A percentile compares a stretch with the other conserved stretches of the same genome.
Evolutionary conservation across 73 alveolate genomes (phyloP).

Genomic region (Uronychia binucleata): DNA sequence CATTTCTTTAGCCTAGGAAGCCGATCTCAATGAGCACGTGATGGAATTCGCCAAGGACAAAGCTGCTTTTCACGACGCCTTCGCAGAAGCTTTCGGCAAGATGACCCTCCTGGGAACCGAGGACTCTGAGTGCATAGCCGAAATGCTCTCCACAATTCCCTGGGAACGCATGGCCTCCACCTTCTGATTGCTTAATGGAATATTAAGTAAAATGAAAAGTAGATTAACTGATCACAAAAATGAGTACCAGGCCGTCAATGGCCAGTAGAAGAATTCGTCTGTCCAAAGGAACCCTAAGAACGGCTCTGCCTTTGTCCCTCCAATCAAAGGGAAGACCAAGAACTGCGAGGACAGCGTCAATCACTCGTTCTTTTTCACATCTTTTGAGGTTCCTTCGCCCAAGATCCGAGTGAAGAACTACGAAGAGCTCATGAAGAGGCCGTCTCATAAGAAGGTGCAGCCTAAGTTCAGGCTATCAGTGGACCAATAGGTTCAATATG

Average conservation of each 20-base stretch:
- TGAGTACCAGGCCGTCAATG: neutral
- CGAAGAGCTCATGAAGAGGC: neutral
- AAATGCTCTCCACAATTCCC: neutral
- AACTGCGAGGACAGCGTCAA: too few relatives aligned
- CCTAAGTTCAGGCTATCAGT: neutral
- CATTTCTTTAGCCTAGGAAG: neutral
- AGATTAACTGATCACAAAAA: neutral
- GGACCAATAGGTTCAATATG: neutral
- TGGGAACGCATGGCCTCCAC: neutral
- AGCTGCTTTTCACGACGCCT: slow-evolving; percentile 24
- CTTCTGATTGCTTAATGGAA: neutral
- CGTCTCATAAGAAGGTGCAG: neutral
- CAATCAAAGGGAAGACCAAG: too few relatives aligned
- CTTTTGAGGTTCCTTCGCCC: neutral
- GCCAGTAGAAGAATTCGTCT: too few relatives aligned
- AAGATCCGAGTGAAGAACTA: neutral
- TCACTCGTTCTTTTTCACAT: neutral
- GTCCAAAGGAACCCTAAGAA: too few relatives aligned
- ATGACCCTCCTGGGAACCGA: slow-evolving; percentile 18
- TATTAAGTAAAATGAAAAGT: neutral
- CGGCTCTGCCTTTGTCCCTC: too few relatives aligned
- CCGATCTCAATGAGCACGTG: slow-evolving; percentile 13
- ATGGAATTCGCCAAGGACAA: slow-evolving; percentile 20
- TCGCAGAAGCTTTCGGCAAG: slow-evolving; percentile 24
- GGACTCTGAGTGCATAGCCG: neutral